Evolutionary conservation across 345 rosid genomes (phyloP), one percentile per base, ranked within the genome.

Genomic region (Physaria fendleri): DNA sequence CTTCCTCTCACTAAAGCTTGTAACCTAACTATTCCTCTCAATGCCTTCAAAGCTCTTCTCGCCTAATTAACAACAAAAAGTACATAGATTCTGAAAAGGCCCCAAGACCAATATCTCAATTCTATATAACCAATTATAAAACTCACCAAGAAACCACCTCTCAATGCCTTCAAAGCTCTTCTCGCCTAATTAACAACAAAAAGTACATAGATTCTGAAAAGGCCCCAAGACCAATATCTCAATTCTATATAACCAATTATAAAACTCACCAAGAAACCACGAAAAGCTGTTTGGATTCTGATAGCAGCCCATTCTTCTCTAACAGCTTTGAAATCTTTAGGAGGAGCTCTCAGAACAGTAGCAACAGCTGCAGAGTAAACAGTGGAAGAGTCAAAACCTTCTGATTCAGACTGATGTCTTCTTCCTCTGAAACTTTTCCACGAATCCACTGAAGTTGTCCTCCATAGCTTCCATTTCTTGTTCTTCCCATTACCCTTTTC

Each of bases 1-100:
- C 97, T 63, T 22, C 95, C 99, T 39, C 99, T 84, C 41, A 85
- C 95, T 20, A 93, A 49, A 55, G 99, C 99, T 76, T 93, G 99
- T 25, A 93, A 81, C 71, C 95, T 87, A 12, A 93, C 99, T 20
- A 93, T 79, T 37, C 94, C 99, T 79, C 78, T 93, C 76, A 93
- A 72, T 9, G 97, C 99, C 71, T 82, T 83, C 66, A 86, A 56
- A 1, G 95, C 99, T 68, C 95, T 84, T 56, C 99, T 80, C 7
- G 99, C 89, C 97, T 92, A 33, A 33, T n/a, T 17, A 18, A n/a
- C 28, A 29, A 5, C 12, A 52, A 14, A n/a, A n/a, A n/a, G n/a
- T n/a, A n/a, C n/a, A n/a, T n/a, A n/a, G n/a, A n/a, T n/a, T n/a
- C n/a, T n/a, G n/a, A n/a, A n/a, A n/a, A n/a, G n/a, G n/a, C n/a